These are phyloP conservation scores for Cryomyces antarcticus DNA, from an alignment of 495 filamentous ascomycete species.

Conservation along the genomic window DNA sequence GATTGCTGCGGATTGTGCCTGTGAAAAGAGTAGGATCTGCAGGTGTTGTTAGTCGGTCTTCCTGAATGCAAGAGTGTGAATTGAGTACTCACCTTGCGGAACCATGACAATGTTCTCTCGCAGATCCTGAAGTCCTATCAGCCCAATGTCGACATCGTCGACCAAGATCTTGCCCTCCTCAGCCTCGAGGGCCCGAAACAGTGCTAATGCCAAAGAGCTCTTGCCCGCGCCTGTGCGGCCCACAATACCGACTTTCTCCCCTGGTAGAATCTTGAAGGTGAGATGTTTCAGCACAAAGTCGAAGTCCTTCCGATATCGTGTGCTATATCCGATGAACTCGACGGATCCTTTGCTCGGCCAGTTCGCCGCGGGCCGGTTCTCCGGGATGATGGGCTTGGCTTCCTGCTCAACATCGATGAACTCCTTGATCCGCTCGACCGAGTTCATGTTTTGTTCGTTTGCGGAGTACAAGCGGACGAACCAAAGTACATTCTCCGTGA, in stretches of 20 bases:
- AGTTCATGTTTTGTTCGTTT: slow-evolving; percentile 99
- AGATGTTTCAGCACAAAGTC: slow-evolving; percentile 69
- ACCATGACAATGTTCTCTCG: slow-evolving; percentile 93
- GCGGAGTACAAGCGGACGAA: slow-evolving; percentile 84
- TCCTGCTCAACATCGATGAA: slow-evolving; percentile 96
- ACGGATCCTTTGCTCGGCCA: slow-evolving; percentile 82
- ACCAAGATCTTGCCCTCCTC: slow-evolving; percentile 79
- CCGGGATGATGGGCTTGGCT: slow-evolving; percentile 53
- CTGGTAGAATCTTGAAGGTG: slow-evolving; percentile 65
- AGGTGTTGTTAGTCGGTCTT: background rate
- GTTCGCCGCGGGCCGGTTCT: slow-evolving; percentile 50
- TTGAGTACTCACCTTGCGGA: slow-evolving; percentile 37
- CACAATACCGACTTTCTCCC: slow-evolving; percentile 92
- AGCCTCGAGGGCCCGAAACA: slow-evolving; percentile 95
- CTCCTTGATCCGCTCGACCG: slow-evolving; percentile 93
- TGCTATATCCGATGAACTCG: slow-evolving; percentile 71
- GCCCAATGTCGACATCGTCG: slow-evolving; percentile 72
- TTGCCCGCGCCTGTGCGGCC: slow-evolving; percentile 94
- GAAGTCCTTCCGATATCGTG: slow-evolving; percentile 72
- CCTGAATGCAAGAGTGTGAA: background rate
- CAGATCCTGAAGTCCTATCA: slow-evolving; percentile 77
- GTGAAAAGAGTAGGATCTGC: slow-evolving; percentile 85
- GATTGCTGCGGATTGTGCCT: slow-evolving; percentile 83
- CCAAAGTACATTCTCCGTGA: slow-evolving; percentile 95
- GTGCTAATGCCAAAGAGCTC: slow-evolving; percentile 80